phyloP scores from a whole-genome alignment of 495 filamentous ascomycete genomes.

The Polyplosphaeria fusca region DNA sequence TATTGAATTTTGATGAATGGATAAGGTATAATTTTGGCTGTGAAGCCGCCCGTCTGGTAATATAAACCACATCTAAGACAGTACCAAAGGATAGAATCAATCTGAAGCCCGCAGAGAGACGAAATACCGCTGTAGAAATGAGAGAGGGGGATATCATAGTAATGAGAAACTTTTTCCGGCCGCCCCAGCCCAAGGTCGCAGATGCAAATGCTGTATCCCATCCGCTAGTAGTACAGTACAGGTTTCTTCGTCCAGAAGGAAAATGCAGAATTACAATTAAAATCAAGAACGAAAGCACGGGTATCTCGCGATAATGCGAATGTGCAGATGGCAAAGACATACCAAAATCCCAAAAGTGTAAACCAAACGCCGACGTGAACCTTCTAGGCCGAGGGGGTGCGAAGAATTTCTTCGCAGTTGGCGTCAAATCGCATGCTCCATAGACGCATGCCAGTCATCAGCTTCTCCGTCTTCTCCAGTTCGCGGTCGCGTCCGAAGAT shows the following conservation, averaged over 20 bases:
- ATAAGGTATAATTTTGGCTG: conserved; percentile 29
- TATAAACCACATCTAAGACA: conserved; percentile 19
- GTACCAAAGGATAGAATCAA: conserved; percentile 9
- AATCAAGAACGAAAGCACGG: conserved; percentile 24
- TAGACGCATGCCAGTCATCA: conserved; percentile 88
- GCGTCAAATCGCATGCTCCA: conserved; percentile 96
- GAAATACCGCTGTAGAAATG: conserved; percentile 6
- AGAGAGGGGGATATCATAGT: conserved; percentile 26
- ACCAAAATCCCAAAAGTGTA: conserved; percentile 10
- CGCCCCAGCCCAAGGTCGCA: conserved; percentile 11
- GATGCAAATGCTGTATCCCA: conserved; percentile 28
- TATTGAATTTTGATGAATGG: too few species aligned
- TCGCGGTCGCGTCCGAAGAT: conserved; percentile 93
- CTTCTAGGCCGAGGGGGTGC: conserved; percentile 41
- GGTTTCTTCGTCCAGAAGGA: conserved; percentile 24
- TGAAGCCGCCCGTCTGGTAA: conserved; percentile 7
- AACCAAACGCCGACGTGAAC: conserved; percentile 10
- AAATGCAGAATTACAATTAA: conserved; percentile 35
- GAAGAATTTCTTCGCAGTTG: conserved; percentile 90
- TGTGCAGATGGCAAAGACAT: conserved; percentile 10
- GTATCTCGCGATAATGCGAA: conserved; percentile 26
- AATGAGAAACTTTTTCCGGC: conserved; percentile 29
- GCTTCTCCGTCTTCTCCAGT: conserved; percentile 86
- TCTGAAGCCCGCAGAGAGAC: conserved; percentile 29
- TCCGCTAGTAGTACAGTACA: conserved; percentile 26